These are phyloP conservation scores for Gonapodya prolifera DNA, from an alignment of 192 early-diverging fungal species.

Conservation along the genomic window DNA sequence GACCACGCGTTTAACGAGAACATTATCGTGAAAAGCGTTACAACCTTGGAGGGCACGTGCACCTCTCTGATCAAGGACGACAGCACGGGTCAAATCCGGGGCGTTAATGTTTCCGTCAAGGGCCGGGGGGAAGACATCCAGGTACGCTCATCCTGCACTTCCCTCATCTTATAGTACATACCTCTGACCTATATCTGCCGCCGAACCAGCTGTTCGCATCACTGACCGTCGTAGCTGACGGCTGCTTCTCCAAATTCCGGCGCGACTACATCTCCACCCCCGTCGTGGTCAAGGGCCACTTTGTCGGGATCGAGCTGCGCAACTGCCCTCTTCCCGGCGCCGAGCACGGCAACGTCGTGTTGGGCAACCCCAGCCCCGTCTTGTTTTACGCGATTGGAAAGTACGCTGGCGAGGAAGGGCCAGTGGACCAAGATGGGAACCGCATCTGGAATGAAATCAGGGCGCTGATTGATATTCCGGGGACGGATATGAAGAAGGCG, in stretches of 20 bases:
- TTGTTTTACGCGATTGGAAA: constrained; percentile 63
- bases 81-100: background rate
- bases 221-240: constrained; percentile 79
- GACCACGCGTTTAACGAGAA: background rate
- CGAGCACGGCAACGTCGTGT: constrained; percentile 81
- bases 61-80: background rate
- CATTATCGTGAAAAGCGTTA: no score
- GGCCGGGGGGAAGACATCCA: background rate
- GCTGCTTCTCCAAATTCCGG: constrained; percentile 90
- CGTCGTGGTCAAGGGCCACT: constrained; percentile 44
- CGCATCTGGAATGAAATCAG: constrained; percentile 54
- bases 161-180: background rate
- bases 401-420: background rate
- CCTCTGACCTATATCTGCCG: background rate
- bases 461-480: constrained; percentile 83
- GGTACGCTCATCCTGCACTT: background rate
- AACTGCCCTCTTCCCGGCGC: constrained; percentile 63
- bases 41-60: background rate
- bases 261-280: constrained; percentile 47
- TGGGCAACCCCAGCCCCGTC: constrained; percentile 75
- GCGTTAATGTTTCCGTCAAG: background rate
- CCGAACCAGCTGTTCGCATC: constrained; percentile 53
- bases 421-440: constrained; percentile 46
- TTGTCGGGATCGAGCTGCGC: constrained; percentile 63
- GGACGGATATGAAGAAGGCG: constrained; percentile 55